These are phyloP conservation scores for Arabidopsis suecica DNA, from an alignment of 345 rosid species.

Conservation along the genomic window DNA sequence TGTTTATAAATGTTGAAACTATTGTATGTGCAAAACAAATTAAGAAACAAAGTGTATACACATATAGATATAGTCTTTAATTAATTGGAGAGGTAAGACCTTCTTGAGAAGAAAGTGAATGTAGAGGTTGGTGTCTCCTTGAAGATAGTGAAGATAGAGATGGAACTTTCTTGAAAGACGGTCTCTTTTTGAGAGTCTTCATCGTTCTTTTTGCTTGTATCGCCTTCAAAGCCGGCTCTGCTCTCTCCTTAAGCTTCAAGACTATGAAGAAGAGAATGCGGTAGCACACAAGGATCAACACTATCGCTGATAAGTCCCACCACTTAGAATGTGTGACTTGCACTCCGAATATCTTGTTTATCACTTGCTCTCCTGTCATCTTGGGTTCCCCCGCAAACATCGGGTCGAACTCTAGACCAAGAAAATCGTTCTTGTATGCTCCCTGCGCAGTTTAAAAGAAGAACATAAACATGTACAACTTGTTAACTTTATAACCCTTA, in stretches of 20 bases:
- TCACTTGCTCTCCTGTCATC: slow-evolving; percentile 64
- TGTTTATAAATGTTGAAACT: slow-evolving; percentile 32
- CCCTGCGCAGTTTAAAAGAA: slow-evolving; percentile 50
- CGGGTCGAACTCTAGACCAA: slow-evolving; percentile 82
- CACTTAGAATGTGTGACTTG: slow-evolving; percentile 67
- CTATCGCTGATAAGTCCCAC: slow-evolving; percentile 82
- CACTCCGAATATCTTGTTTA: slow-evolving; percentile 62
- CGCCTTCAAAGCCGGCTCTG: slow-evolving; percentile 60
- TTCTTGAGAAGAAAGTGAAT: slow-evolving; percentile 84
- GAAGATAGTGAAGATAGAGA: slow-evolving; percentile 57
- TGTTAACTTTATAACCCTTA: too few relatives aligned
- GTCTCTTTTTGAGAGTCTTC: slow-evolving; percentile 65
- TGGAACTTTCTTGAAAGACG: slow-evolving; percentile 71
- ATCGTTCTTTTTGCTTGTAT: slow-evolving; percentile 67
- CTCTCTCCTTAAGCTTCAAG: slow-evolving; percentile 83
- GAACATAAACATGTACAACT: background rate
- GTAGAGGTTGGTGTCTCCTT: slow-evolving; percentile 67
- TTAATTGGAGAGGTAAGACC: slow-evolving; percentile 77
- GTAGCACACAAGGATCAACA: slow-evolving; percentile 64
- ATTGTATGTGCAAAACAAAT: slow-evolving; percentile 40
- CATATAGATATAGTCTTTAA: slow-evolving; percentile 19
- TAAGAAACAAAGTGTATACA: slow-evolving; percentile 31
- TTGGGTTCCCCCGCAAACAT: slow-evolving; percentile 60
- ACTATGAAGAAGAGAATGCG: slow-evolving; percentile 77
- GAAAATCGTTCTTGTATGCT: slow-evolving; percentile 87